Conservation (phyloP, 2,329 filamentous ascomycete species). For the Diaporthe sp. region DNA sequence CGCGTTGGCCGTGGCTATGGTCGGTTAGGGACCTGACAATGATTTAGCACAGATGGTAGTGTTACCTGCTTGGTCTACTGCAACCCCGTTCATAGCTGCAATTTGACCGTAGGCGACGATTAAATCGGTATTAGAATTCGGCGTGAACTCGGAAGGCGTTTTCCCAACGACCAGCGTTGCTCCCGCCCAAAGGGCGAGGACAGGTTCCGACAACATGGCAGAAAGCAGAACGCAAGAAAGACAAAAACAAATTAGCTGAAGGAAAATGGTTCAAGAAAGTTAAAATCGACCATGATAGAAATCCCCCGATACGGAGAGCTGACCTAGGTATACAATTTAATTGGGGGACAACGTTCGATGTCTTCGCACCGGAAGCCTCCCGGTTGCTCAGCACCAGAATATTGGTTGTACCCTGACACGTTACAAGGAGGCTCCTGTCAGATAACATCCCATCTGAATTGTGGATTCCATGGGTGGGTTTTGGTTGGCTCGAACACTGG, state of each 20-base stretch:
- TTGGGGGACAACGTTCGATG: background rate
- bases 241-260: too few relatives aligned
- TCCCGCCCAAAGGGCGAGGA: background rate
- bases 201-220: background rate
- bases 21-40: background rate
- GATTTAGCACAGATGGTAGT: rapidly evolving
- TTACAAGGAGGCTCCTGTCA: conserved; percentile 1
- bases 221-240: too few relatives aligned
- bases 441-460: background rate
- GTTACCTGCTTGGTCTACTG: conserved; percentile 21
- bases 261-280: too few relatives aligned
- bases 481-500: conserved; percentile 16
- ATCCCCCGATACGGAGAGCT: too few relatives aligned
- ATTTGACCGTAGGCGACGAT: conserved; percentile 5
- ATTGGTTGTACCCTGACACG: background rate
- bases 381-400: background rate
- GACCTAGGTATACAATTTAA: background rate
- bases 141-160: conserved; percentile 21
- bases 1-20: background rate
- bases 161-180: conserved; percentile 28
- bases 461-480: background rate
- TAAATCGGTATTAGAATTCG: background rate
- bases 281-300: background rate
- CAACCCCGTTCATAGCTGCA: background rate
- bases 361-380: background rate